Evolutionary conservation across 257 asterid species (phyloP), one percentile per base, ranked within the genome.

Genomic region (Ilex aquifolium): DNA sequence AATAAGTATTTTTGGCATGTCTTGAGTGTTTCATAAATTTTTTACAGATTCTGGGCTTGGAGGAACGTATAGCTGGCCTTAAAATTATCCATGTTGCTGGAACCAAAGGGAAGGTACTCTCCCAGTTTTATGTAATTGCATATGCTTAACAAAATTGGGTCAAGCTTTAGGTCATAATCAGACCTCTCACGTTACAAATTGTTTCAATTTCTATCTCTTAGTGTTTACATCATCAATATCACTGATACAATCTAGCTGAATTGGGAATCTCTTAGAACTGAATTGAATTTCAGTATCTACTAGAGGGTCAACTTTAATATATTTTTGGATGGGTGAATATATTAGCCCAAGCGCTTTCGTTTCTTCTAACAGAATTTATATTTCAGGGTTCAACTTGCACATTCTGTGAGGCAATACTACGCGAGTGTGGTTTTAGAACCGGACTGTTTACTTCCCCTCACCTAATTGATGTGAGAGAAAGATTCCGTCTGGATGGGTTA

Each of bases 391-490:
- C 96, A 29, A 90, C 97, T 0, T 90, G 95, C 59, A 65, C 93
- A 27, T 85, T 90, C 72, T 83, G 83, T 77, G 97, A 90, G 77
- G 90, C 95, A 49, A 83, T 90, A 68, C 63, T 90, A 70, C 79
- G 86, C 76, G 88, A 90, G 71, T 72, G 95, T 67, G 95, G 97
- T 67, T 77, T 85, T 74, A 80, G 75, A 74, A 90, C 97, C 60
- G 97, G 97, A 70, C 84, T 87, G 39, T 90, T 90, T 71, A 85
- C 90, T 74, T 90, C 97, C 49, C 97, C 97, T 5, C 95, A 90
- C 79, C 79, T 90, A 79, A 87, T 87, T 78, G 97, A 90, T 64
- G 90, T 90, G 82, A 81, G 92, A 76, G 97, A 90, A 79, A 79
- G 97, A 82, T 87, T 87, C 67, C 95, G 96, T 63, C 71, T 87